Base-by-base conservation (phyloP, 768 basidiomycete species). In the Lactarius vividus region DNA sequence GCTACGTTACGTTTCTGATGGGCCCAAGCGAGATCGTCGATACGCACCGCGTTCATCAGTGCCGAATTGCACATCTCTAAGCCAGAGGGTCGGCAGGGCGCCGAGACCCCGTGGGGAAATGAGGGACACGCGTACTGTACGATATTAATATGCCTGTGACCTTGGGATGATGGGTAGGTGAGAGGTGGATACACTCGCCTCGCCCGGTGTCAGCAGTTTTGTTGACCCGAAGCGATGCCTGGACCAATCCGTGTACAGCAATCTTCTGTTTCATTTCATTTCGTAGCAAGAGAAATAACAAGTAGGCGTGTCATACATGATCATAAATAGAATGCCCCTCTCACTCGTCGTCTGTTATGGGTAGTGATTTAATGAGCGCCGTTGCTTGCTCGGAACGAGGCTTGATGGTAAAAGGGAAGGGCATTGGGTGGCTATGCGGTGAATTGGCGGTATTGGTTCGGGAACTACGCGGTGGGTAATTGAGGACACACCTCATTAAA, bases 381-480 rank as follows among this genome's bases (percentile, higher is more conserved):
- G 64, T 70, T 5, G 75, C 73, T 29, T 65, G 70, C 8, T 71
- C 67, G 49, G 71, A 73, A 4, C 75, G 71, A 26, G 75, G 75
- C 62, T 68, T 73, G 60, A 77, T 71, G 33, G 69, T 61, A 56
- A 73, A 76, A 44, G 69, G 59, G 69, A 74, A 73, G 7, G 71
- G 70, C 13, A 57, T 58, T 10, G 75, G 74, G 59, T 73, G 74
- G 59, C 76, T 77, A 54, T 29, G 55, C 11, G 4, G 23, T 31
- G 16, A 40, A 33, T 20, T 16, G n/a, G 49, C 23, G 46, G n/a
- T 10, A 20, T 26, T 40, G 35, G 33, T 29, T 6, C 16, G 9
- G 3, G 26, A 16, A 53, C 54, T 23, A 37, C 20, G 23, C 2
- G 40, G 10, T 20, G 29, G 40, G 15, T 44, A 33, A 35, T 52